Evolutionary conservation across 768 basidiomycete genomes (phyloP).

Genomic region (Leccinum fibrillosum): DNA sequence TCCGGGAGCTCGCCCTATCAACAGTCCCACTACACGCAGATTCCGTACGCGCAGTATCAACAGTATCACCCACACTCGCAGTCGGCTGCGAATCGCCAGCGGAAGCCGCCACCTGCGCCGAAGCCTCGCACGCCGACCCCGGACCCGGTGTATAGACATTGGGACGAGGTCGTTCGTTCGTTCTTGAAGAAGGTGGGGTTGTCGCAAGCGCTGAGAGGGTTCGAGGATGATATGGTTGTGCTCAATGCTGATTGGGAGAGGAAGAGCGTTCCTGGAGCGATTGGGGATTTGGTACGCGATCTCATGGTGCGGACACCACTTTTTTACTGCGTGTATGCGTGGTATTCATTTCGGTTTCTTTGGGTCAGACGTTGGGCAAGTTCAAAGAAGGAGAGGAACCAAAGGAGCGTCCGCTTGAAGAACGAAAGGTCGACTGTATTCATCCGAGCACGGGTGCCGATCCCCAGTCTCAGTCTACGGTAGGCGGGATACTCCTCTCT

Average conservation of each 20-base stretch:
- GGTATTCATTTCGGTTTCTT: constrained; percentile 1
- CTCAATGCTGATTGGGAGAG: constrained; percentile 65
- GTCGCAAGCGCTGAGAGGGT: constrained; percentile 55
- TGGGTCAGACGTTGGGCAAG: constrained; percentile 26
- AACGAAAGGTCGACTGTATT: constrained; percentile 65
- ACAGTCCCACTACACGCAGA: constrained; percentile 33
- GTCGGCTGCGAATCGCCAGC: constrained; percentile 22
- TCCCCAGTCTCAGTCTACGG: constrained; percentile 56
- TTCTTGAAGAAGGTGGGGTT: constrained; percentile 58
- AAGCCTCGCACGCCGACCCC: constrained; percentile 34
- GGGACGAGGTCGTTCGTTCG: constrained; percentile 54
- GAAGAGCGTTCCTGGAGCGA: constrained; percentile 50
- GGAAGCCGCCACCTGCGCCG: constrained; percentile 17
- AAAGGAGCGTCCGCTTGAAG: constrained; percentile 46
- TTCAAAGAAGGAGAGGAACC: constrained; percentile 27
- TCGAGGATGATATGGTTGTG: constrained; percentile 71
- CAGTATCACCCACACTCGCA: constrained; percentile 28
- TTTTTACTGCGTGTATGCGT: not conserved
- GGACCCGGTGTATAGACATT: constrained; percentile 51
- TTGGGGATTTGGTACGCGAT: constrained; percentile 48
- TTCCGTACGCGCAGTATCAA: constrained; percentile 34
- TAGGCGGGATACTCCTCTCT: constrained; percentile 34
- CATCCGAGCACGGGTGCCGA: constrained; percentile 44
- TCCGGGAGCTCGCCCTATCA: constrained; percentile 31
- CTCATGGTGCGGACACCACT: constrained; percentile 42